These are phyloP conservation scores for Theobroma cacao DNA, from an alignment of 345 rosid genomes.

Conservation along the genomic window DNA sequence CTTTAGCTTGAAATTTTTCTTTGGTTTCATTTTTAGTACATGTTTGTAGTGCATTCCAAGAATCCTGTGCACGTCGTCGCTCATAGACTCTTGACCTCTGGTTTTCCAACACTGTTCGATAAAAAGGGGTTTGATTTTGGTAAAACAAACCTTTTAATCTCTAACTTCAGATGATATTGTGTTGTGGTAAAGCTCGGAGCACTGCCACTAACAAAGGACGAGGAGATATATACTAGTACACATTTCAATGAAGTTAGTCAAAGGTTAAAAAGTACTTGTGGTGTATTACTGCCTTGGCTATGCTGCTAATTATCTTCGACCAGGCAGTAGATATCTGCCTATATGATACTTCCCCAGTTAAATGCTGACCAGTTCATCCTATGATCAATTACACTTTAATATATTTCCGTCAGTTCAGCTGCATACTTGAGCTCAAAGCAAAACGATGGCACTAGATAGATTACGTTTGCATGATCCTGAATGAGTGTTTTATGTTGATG, in stretches of 20 bases:
- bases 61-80: background rate
- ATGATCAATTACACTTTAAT: background rate
- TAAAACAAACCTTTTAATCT: background rate
- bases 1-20: constrained; percentile 14
- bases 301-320: background rate
- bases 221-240: background rate
- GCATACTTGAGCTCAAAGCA: background rate
- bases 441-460: background rate
- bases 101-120: background rate
- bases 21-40: background rate
- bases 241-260: background rate
- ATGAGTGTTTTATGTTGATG: background rate
- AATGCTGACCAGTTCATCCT: background rate
- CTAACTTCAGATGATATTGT: no score
- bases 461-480: background rate
- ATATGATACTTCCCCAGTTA: background rate
- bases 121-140: background rate
- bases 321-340: background rate
- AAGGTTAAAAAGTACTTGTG: background rate
- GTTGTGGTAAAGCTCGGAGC: background rate
- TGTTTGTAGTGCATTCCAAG: constrained; percentile 23
- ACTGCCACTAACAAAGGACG: background rate
- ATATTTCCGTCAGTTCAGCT: background rate
- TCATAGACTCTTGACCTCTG: background rate
- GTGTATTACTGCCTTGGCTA: no score